Conservation (phyloP, 1,139 yeast species). For the Sugiyamaella castrensis region DNA sequence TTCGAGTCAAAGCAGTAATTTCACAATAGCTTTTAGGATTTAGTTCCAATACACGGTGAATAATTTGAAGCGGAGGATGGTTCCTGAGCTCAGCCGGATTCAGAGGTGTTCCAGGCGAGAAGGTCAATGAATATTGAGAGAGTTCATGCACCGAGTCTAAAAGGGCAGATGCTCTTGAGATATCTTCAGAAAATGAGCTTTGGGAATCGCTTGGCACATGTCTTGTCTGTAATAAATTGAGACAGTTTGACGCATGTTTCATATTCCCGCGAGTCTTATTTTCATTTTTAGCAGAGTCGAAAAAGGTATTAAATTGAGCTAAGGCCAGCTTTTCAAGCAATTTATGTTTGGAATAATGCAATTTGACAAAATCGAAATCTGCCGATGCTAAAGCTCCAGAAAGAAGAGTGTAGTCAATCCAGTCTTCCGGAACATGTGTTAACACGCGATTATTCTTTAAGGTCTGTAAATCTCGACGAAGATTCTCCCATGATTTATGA, state of each 20-base stretch:
- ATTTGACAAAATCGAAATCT: slow-evolving; percentile 26
- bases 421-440: slow-evolving; percentile 15
- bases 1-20: slow-evolving; percentile 27
- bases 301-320: slow-evolving; percentile 31
- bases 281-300: slow-evolving; percentile 35
- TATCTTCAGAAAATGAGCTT: slow-evolving; percentile 13
- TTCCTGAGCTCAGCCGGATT: slow-evolving; percentile 29
- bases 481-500: slow-evolving; percentile 2
- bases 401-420: slow-evolving; percentile 21
- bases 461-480: slow-evolving; percentile 18
- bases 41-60: slow-evolving; percentile 33
- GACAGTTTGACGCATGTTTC: slow-evolving; percentile 32
- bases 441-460: slow-evolving; percentile 11
- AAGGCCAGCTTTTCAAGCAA: slow-evolving; percentile 17
- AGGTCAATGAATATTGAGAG: slow-evolving; percentile 31
- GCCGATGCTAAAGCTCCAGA: slow-evolving; percentile 19
- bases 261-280: slow-evolving; percentile 32
- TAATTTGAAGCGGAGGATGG: slow-evolving; percentile 30
- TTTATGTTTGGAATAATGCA: slow-evolving; percentile 12
- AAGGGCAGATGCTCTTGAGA: slow-evolving; percentile 26
- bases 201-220: slow-evolving; percentile 2
- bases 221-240: slow-evolving; percentile 20
- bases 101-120: slow-evolving; percentile 31
- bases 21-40: slow-evolving; percentile 34
- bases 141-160: slow-evolving; percentile 32